Base-by-base conservation (phyloP, 2,329 filamentous ascomycete genomes). In the Bipolaris gigantea region DNA sequence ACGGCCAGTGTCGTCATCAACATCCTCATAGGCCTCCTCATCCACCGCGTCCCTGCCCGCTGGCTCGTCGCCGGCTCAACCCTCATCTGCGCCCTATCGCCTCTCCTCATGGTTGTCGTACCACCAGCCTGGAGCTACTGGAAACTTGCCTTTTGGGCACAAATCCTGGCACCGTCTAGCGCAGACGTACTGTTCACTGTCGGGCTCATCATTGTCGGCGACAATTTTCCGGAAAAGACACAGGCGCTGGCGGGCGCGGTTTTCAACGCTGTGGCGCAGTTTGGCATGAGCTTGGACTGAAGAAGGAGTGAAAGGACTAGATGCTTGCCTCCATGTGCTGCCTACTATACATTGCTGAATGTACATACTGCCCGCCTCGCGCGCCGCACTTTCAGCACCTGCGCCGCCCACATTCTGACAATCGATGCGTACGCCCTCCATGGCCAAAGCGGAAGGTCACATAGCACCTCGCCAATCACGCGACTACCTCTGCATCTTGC, bases 201-300 rank as follows among this genome's bases (percentile, higher is more conserved):
- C 2, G 81, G 79, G 0, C 73, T 81, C 19, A 76, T 86, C 18
- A 70, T 85, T 3, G 78, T 86, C 7, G 77, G 79, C 0, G 79
- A 82, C 13, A 77, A 76, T 2, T 86, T 86, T 56, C 80, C 82
- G 0, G 74, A 78, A n/a, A 71, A 82, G 8, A 84, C 77, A 1
- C 84, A 87, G 53, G 81, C 81, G 0, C 72, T 87, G 0, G 84
- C 83, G 0, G 85, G 84, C 0, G 83, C 82, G 0, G 83, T 87
- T 0, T 87, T 86, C 67, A 85, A 84, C 56, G 85, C 83, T 0
- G 74, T 81, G 0, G 72, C 77, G 0, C 83, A 86, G 57, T 80
- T 86, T 50, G 84, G 84, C 0, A 70, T 83, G 41, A 79, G 58
- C 18, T 34, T 71, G 19, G 66, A 2, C 46, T 69, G 57, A 69